Conservation (phyloP, 192 early-diverging fungal species). For the Ramicandelaber brevisporus region DNA sequence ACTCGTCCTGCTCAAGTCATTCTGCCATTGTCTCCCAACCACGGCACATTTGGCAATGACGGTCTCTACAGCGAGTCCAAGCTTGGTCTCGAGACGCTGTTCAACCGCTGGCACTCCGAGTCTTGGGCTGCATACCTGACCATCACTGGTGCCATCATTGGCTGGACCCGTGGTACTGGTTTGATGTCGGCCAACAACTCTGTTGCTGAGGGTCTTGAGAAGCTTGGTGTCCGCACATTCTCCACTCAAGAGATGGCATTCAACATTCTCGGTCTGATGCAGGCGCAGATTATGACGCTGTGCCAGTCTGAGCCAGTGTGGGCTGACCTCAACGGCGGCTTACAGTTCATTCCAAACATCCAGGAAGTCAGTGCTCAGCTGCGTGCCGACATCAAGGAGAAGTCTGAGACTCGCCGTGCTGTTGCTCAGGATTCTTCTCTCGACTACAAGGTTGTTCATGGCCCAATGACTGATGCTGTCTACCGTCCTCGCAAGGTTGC, state of each 20-base stretch:
- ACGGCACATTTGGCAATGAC: conserved; percentile 79
- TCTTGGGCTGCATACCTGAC: conserved; percentile 66
- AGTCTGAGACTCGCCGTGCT: conserved; percentile 64
- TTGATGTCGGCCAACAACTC: conserved; percentile 83
- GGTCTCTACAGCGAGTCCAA: conserved; percentile 90
- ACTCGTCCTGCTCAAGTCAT: conserved; percentile 73
- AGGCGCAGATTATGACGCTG: conserved; percentile 45
- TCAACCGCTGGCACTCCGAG: conserved; percentile 81
- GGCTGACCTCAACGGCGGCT: conserved; percentile 78
- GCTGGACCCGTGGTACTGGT: conserved; percentile 92
- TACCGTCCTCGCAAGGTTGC: conserved; percentile 33
- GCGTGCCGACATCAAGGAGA: conserved; percentile 55
- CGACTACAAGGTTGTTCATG: conserved; percentile 53
- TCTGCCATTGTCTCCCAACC: conserved; percentile 85
- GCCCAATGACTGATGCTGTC: conserved; percentile 31
- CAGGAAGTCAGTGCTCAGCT: conserved; percentile 49
- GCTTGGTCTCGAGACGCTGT: conserved; percentile 72
- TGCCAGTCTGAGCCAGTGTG: conserved; percentile 52
- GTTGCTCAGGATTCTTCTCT: conserved; percentile 48
- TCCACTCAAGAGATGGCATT: conserved; percentile 82
- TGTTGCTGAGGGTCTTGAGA: conserved; percentile 69
- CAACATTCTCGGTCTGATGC: conserved; percentile 69
- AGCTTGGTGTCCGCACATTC: conserved; percentile 74
- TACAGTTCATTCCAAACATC: conserved; percentile 64
- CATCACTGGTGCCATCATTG: conserved; percentile 79